Base-by-base conservation (phyloP, 2,329 filamentous ascomycete species). In the Alternaria brassicae region DNA sequence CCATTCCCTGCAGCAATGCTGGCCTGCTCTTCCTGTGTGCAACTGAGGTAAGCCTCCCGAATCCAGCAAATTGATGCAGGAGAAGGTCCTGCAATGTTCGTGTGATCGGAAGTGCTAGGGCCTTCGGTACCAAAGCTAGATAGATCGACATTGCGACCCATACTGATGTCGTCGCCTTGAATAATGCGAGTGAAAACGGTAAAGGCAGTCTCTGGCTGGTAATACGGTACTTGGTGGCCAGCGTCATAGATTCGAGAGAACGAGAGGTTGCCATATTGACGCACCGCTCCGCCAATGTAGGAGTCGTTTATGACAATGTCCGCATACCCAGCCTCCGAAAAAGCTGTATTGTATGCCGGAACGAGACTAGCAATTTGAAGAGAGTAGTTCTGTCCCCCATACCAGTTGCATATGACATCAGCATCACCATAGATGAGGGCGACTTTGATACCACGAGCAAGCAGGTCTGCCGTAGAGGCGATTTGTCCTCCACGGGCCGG, bases 361-460 rank as follows among this genome's bases (percentile, higher is more conserved):
- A 69, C 49, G 2, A 65, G 59, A 23, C 81, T 75, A 21, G 82
- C 80, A 1, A 92, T 76, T n/a, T 83, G 82, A 4, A 76, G 81
- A 10, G 89, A 90, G 36, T 91, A 83, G 4, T 88, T 88, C 76
- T 94, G 84, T n/a, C 90, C 91, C 27, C 91, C 91, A 63, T 89
- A 79, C 86, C 89, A 86, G 66, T 86, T 86, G 74, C 82, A 83
- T 63, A 81, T 81, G 74, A 81, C 84, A 72, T 81, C 85, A 56
- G 84, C 83, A 65, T 89, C 86, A 12, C 86, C 86, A 72, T 94
- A 91, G 55, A 93, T 84, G 59, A 95, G 79, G 6, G 89, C 89
- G 15, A 95, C 85, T 10, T 72, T 79, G 28, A 84, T 72, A 32
- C 80, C 80, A 3, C 71, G 69, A 48, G 67, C 66, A 19, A 84